Evolutionary conservation across 768 basidiomycete genomes (phyloP), one percentile per base, ranked within the genome.

Genomic region (Tricholoma sp.): DNA sequence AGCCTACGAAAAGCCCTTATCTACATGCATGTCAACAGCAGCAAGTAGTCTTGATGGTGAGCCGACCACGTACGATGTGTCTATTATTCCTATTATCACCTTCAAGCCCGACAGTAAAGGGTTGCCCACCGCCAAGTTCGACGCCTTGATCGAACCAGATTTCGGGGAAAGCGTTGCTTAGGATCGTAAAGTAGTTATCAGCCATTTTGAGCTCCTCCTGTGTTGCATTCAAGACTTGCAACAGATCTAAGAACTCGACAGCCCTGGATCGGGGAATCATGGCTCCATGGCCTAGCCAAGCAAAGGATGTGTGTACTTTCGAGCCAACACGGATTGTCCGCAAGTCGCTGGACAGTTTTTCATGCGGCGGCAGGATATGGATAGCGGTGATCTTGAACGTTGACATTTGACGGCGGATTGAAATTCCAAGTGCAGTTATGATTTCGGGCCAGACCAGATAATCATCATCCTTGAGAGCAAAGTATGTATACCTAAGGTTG

Each of bases 231-330:
- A 85, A 66, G 15, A 53, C 53, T 4, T 70, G 55, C 59, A 86
- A 65, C 42, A 86, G 72, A 12, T 68, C 65, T 15, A 86, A 65
- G 63, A 86, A 88, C 15, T 73, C 70, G 13, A 69, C 66, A 13
- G 73, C 78, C 53, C 70, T 67, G 17, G 74, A 72, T 49, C 73
- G 74, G 56, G 62, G 71, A 55, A 88, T 66, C 54, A 88, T 75
- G 6, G 84, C 66, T 17, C 86, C 86, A 64, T 89, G 74, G 10
- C 86, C 84, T 7, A 88, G 68, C 85, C 86, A 89, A 0, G 84
- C 81, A 60, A 86, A 82, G 1, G 82, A 72, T 2, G 83, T 80
- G 59, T 83, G 77, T 29, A 84, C 65, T 13, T 61, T 59, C 11
- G 73, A 49, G 3, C 65, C 60, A 17, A 75, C 65, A 49, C 70